phyloP scores from a whole-genome alignment of 2,329 filamentous ascomycete genomes.

The Exophiala viscosa region DNA sequence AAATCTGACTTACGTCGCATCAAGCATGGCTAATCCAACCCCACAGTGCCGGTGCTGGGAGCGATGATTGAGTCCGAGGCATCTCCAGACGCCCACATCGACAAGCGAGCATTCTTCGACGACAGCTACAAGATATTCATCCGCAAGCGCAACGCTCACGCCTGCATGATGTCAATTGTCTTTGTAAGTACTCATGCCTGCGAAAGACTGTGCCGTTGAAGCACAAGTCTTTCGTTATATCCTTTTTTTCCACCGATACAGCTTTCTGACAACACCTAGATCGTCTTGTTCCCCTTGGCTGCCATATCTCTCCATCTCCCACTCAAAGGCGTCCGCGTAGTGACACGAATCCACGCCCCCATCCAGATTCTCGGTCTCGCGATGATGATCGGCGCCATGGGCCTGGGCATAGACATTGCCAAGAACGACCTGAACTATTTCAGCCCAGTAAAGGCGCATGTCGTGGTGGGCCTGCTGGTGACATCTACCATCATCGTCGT shows the following conservation, averaged over 20 bases:
- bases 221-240: too few species aligned
- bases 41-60: neutral
- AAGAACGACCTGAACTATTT: slow-evolving; percentile 20
- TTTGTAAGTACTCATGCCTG: too few species aligned
- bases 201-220: too few species aligned
- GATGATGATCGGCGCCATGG: slow-evolving; percentile 47
- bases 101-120: slow-evolving; percentile 9
- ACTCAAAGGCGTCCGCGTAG: slow-evolving; percentile 39
- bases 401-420: slow-evolving; percentile 51
- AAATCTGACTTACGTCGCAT: neutral
- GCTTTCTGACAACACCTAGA: too few species aligned
- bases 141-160: slow-evolving; percentile 21
- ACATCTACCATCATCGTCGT: slow-evolving; percentile 50
- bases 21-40: neutral
- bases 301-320: slow-evolving; percentile 34
- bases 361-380: slow-evolving; percentile 48
- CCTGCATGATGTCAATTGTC: slow-evolving; percentile 41
- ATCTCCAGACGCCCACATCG: neutral
- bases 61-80: neutral
- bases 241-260: too few species aligned
- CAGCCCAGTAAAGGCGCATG: slow-evolving; percentile 9
- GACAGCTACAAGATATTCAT: slow-evolving; percentile 13
- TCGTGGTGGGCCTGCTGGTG: slow-evolving; percentile 13
- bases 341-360: slow-evolving; percentile 35
- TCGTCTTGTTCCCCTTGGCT: slow-evolving; percentile 39